Conservation (phyloP, 108 stramenopile species). For the Skeletonema tropicum region DNA sequence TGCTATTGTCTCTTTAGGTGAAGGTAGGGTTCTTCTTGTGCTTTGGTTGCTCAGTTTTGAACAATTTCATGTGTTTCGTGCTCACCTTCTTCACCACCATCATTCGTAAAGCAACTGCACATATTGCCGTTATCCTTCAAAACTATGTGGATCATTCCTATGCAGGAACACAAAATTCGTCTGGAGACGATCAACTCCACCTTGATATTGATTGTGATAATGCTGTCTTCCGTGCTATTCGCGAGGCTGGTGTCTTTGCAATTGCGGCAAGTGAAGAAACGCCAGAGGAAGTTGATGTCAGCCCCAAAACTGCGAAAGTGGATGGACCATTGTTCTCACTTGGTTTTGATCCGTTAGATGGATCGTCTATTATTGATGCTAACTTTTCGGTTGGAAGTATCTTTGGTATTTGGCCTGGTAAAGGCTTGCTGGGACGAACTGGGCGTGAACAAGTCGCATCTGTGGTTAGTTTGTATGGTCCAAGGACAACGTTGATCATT, state of each 20-base stretch:
- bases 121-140: constrained; percentile 53
- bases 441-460: constrained; percentile 92
- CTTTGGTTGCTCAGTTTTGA: background rate
- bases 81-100: background rate
- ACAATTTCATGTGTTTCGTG: background rate
- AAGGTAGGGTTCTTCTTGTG: constrained; percentile 30
- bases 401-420: constrained; percentile 94
- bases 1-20: constrained; percentile 52
- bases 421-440: constrained; percentile 82
- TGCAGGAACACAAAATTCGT: constrained; percentile 76
- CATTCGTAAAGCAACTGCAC: constrained; percentile 40
- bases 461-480: constrained; percentile 89
- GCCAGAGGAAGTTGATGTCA: constrained; percentile 58
- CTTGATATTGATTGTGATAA: constrained; percentile 84
- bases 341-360: constrained; percentile 95
- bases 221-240: constrained; percentile 57
- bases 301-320: constrained; percentile 28
- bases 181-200: constrained; percentile 86
- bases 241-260: constrained; percentile 50
- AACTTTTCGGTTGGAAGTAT: constrained; percentile 95
- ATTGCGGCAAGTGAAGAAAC: constrained; percentile 73
- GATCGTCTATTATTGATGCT: constrained; percentile 92
- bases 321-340: constrained; percentile 59
- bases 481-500: constrained; percentile 89
- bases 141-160: constrained; percentile 66